Conservation (phyloP, 1,284 basidiomycete genomes). For the Rhodotorula sp. region DNA sequence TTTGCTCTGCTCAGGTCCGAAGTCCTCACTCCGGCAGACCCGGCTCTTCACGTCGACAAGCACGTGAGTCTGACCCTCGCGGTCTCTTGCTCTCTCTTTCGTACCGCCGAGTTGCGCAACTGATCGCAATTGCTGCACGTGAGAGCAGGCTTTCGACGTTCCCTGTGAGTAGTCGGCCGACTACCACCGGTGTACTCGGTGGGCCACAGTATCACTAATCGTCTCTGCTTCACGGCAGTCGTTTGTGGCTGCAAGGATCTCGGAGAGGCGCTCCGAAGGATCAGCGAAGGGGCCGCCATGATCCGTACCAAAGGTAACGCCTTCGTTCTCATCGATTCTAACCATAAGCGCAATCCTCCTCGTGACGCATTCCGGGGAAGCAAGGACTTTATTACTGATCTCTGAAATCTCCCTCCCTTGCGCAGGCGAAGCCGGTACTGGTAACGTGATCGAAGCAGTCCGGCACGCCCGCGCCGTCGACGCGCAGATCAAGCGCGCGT, state of each 20-base stretch:
- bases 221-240: slow-evolving; percentile 38
- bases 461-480: slow-evolving; percentile 82
- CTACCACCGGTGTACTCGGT: too few species aligned
- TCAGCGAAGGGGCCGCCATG: slow-evolving; percentile 92
- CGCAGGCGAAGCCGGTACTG: slow-evolving; percentile 72
- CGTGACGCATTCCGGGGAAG: not conserved
- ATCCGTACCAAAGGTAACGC: slow-evolving; percentile 87
- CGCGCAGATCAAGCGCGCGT: slow-evolving; percentile 80
- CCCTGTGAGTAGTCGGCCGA: slow-evolving; percentile 47
- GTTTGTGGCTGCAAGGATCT: slow-evolving; percentile 62
- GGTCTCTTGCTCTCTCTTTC: not conserved
- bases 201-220: too few species aligned
- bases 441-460: slow-evolving; percentile 96
- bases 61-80: slow-evolving; percentile 41
- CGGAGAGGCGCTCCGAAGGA: slow-evolving; percentile 87
- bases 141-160: slow-evolving; percentile 51
- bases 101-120: not conserved
- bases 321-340: slow-evolving; percentile 46
- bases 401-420: not conserved
- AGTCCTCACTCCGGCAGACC: slow-evolving; percentile 88
- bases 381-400: too few species aligned
- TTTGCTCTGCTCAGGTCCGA: slow-evolving; percentile 59
- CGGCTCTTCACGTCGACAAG: slow-evolving; percentile 54
- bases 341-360: too few species aligned
- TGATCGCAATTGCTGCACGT: not conserved